Evolutionary conservation across 306 rosid species (phyloP).

Genomic region (Cicer bijugum): DNA sequence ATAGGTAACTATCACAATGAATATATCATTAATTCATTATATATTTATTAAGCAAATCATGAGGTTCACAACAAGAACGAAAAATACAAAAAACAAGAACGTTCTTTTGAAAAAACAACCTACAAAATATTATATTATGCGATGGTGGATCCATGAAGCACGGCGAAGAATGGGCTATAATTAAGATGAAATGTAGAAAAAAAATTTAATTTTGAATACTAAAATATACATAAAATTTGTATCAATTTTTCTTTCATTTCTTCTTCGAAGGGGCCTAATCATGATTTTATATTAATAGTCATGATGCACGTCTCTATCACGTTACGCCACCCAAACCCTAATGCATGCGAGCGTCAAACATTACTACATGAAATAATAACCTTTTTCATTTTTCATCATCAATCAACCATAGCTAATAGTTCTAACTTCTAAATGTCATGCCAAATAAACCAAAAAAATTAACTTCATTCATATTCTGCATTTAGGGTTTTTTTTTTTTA

Average conservation of each 20-base stretch:
- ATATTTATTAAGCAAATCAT: background rate
- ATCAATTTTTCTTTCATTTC: conserved; percentile 12
- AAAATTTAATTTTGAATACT: background rate
- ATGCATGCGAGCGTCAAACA: conserved; percentile 60
- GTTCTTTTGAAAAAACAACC: too few relatives aligned
- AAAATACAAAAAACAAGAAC: background rate
- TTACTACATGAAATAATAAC: conserved; percentile 54
- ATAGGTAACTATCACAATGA: background rate
- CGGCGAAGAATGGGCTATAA: conserved; percentile 69
- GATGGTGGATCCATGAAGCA: conserved; percentile 67
- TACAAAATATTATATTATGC: conserved; percentile 34
- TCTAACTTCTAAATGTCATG: conserved; percentile 38
- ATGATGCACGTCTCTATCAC: conserved; percentile 91
- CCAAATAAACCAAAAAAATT: conserved; percentile 19
- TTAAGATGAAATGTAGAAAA: conserved; percentile 3
- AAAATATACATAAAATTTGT: background rate
- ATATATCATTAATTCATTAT: background rate
- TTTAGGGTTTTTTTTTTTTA: too few relatives aligned
- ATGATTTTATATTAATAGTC: conserved; percentile 44
- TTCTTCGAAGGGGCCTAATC: conserved; percentile 42
- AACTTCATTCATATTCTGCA: background rate
- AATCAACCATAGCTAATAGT: conserved; percentile 8
- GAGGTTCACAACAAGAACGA: background rate
- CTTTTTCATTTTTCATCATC: conserved; percentile 45
- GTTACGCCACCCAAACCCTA: conserved; percentile 60